A percentile compares a stretch with the other conserved stretches of the same genome.
Evolutionary conservation across 2,329 filamentous ascomycete species (phyloP).

Genomic region (Rhynchosporium agropyri): DNA sequence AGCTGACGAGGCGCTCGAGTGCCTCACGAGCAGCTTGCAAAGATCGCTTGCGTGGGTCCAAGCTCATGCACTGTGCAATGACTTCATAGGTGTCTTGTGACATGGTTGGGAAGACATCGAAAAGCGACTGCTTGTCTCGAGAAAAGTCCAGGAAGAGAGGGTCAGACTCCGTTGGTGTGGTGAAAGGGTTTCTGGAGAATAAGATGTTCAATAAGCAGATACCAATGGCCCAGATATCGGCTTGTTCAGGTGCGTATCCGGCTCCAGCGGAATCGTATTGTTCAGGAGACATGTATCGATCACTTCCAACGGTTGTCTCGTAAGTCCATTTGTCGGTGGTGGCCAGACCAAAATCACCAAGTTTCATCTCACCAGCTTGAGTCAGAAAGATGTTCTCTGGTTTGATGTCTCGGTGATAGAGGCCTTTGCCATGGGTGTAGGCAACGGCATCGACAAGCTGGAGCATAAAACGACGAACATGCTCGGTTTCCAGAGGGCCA

Average conservation of each 20-base stretch:
- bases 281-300: slow-evolving; percentile 98
- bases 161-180: slow-evolving; percentile 85
- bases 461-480: slow-evolving; percentile 96
- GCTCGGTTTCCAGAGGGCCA: slow-evolving; percentile 90
- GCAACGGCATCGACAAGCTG: slow-evolving; percentile 88
- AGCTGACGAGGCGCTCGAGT: slow-evolving; percentile 79
- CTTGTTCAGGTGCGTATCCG: slow-evolving; percentile 90
- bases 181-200: slow-evolving; percentile 96
- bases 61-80: slow-evolving; percentile 83
- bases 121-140: slow-evolving; percentile 90
- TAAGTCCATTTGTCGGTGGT: slow-evolving; percentile 88
- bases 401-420: slow-evolving; percentile 98
- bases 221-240: slow-evolving; percentile 96
- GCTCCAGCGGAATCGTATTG: slow-evolving; percentile 88
- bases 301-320: slow-evolving; percentile 92
- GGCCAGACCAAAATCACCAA: slow-evolving; percentile 93
- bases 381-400: slow-evolving; percentile 98
- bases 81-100: slow-evolving; percentile 97
- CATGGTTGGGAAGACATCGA: slow-evolving; percentile 98
- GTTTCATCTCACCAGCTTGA: slow-evolving; percentile 85
- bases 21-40: slow-evolving; percentile 76
- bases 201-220: slow-evolving; percentile 96
- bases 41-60: slow-evolving; percentile 89
- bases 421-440: slow-evolving; percentile 85
- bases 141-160: slow-evolving; percentile 92